These are phyloP conservation scores for Mycena pura DNA, from an alignment of 768 basidiomycete species.

Conservation along the genomic window DNA sequence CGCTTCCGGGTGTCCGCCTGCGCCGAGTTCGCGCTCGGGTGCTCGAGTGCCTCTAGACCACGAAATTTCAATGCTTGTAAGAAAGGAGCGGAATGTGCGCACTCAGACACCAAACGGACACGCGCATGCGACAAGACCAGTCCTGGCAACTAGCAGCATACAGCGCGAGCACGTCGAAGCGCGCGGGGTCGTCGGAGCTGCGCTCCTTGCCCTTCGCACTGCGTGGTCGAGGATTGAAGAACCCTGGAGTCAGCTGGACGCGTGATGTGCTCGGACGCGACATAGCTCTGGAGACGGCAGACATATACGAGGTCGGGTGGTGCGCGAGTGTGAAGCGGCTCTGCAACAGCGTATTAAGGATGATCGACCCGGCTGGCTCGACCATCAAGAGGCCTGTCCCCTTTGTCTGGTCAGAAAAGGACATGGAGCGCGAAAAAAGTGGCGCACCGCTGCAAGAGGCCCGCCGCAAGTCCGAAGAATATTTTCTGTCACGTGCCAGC, in stretches of 20 bases:
- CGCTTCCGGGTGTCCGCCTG: conserved; percentile 3
- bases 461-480: too few species aligned
- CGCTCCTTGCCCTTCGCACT: conserved; percentile 62
- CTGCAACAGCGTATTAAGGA: conserved; percentile 18
- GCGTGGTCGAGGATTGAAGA: conserved; percentile 62
- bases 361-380: conserved; percentile 55
- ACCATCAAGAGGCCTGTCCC: conserved; percentile 20
- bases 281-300: conserved; percentile 16
- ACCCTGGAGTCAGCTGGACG: conserved; percentile 46
- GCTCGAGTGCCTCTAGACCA: conserved; percentile 1
- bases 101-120: conserved; percentile 60
- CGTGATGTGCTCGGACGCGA: conserved; percentile 18
- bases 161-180: conserved; percentile 36
- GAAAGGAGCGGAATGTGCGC: conserved; percentile 29
- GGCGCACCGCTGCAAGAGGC: neutral
- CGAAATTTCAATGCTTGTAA: neutral
- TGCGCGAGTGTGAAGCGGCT: conserved; percentile 4
- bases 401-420: too few species aligned
- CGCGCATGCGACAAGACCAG: conserved; percentile 54
- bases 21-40: neutral
- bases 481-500: too few species aligned
- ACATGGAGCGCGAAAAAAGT: neutral
- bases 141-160: conserved; percentile 48
- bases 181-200: conserved; percentile 37
- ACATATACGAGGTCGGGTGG: conserved; percentile 5